phyloP scores from a whole-genome alignment of 352 stramenopile genomes.

The Pythium aphanidermatum region DNA sequence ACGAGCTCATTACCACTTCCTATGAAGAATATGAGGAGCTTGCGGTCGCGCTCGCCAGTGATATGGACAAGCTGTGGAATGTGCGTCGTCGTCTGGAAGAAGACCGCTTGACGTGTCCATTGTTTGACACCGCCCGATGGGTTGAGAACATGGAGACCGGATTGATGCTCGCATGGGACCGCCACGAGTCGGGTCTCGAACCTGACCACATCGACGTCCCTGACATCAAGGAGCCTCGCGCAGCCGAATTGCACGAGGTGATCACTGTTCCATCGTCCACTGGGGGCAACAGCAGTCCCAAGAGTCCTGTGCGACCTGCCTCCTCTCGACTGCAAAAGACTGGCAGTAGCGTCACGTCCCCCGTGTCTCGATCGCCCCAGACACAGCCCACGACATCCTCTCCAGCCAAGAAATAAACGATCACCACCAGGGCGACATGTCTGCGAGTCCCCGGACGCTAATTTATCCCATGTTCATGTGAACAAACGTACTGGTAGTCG shows the following conservation, averaged over 20 bases:
- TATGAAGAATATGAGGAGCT: slow-evolving; percentile 90
- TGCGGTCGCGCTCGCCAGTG: slow-evolving; percentile 82
- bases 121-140: slow-evolving; percentile 83
- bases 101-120: slow-evolving; percentile 47
- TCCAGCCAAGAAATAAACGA: too few relatives aligned
- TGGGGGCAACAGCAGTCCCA: too few relatives aligned
- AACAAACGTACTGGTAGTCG: too few relatives aligned
- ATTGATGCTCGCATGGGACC: slow-evolving; percentile 62
- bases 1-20: slow-evolving; percentile 67
- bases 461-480: too few relatives aligned
- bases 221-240: slow-evolving; percentile 54
- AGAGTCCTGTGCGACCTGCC: slow-evolving; percentile 1
- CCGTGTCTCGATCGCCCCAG: too few relatives aligned
- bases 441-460: too few relatives aligned
- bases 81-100: slow-evolving; percentile 68
- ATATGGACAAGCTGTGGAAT: slow-evolving; percentile 80
- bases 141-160: slow-evolving; percentile 83
- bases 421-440: background rate
- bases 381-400: too few relatives aligned
- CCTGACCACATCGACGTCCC: slow-evolving; percentile 79
- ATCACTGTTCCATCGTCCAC: background rate
- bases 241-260: slow-evolving; percentile 10
- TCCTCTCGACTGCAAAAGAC: too few relatives aligned
- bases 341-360: too few relatives aligned
- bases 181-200: slow-evolving; percentile 53